A percentile compares a stretch with the other conserved stretches of the same genome.
These are phyloP conservation scores for Malus asiatica DNA, from an alignment of 306 rosid species.

Conservation along the genomic window DNA sequence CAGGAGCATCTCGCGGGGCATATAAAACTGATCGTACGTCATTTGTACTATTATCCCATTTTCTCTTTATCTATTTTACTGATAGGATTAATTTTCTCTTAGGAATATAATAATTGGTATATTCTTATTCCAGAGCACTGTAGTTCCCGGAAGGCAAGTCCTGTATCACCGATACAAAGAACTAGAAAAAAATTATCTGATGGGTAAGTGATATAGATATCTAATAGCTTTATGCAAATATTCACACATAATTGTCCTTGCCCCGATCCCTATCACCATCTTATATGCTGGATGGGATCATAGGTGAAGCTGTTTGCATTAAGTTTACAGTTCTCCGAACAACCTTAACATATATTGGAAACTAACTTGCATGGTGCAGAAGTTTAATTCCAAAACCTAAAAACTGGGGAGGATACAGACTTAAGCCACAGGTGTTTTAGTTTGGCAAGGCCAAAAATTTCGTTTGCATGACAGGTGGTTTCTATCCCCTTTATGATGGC, in stretches of 20 bases:
- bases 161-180: conserved; percentile 55
- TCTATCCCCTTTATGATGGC: conserved; percentile 46
- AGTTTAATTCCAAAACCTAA: conserved; percentile 77
- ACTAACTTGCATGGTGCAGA: conserved; percentile 32
- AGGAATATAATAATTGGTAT: not conserved
- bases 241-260: not conserved
- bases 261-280: not conserved
- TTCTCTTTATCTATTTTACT: not conserved
- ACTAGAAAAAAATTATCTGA: conserved; percentile 65
- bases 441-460: conserved; percentile 95
- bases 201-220: conserved; percentile 45
- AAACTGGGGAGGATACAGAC: conserved; percentile 94
- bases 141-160: conserved; percentile 79
- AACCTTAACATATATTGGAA: conserved; percentile 1
- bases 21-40: too few relatives aligned
- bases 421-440: conserved; percentile 69
- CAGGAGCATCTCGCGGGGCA: too few relatives aligned
- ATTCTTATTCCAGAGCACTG: conserved; percentile 51
- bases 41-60: not conserved
- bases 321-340: not conserved
- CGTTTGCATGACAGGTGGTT: conserved; percentile 99
- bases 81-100: not conserved
- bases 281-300: not conserved
- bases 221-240: too few relatives aligned
- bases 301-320: not conserved